phyloP scores from a whole-genome alignment of 1,139 yeast species.

The Nakaseomyces uthaithaninus region DNA sequence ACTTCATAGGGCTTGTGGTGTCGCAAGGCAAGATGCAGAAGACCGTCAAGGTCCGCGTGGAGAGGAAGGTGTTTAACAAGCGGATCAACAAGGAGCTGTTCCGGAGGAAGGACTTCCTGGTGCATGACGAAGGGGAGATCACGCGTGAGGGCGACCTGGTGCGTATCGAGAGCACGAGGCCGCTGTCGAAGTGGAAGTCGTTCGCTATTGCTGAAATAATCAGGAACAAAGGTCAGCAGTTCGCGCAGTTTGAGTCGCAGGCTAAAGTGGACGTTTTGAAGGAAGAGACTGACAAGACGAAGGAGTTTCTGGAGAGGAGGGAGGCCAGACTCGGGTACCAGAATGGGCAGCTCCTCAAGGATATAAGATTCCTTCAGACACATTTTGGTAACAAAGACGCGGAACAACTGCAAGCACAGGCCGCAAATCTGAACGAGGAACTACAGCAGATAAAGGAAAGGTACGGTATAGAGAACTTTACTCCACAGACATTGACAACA shows the following conservation, averaged over 20 bases:
- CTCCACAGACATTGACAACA: conserved; percentile 37
- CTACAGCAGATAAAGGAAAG: conserved; percentile 41
- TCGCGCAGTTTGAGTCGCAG: conserved; percentile 66
- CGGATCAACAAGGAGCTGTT: conserved; percentile 68
- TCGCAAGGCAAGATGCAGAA: conserved; percentile 95
- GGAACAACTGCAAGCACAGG: conserved; percentile 26
- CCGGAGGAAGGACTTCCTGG: conserved; percentile 75
- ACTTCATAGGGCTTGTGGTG: conserved; percentile 83
- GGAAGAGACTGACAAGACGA: conserved; percentile 51
- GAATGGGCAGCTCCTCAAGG: conserved; percentile 24
- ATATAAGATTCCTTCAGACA: conserved; percentile 28
- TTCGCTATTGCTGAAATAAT: conserved; percentile 94
- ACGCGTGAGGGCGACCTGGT: conserved; percentile 95
- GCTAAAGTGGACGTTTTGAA: conserved; percentile 57
- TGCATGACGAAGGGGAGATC: conserved; percentile 86
- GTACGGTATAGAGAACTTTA: conserved; percentile 57
- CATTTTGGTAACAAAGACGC: not conserved
- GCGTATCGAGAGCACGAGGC: conserved; percentile 84
- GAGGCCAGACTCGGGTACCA: conserved; percentile 33
- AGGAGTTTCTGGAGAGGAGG: conserved; percentile 43
- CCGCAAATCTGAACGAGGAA: conserved; percentile 33
- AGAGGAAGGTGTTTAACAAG: conserved; percentile 58
- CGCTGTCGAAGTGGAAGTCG: conserved; percentile 69
- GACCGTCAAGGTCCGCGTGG: conserved; percentile 89
- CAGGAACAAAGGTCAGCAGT: conserved; percentile 83